Evolutionary conservation across 73 alveolate species (phyloP).

Genomic region (Tetrahymena thermophila): DNA sequence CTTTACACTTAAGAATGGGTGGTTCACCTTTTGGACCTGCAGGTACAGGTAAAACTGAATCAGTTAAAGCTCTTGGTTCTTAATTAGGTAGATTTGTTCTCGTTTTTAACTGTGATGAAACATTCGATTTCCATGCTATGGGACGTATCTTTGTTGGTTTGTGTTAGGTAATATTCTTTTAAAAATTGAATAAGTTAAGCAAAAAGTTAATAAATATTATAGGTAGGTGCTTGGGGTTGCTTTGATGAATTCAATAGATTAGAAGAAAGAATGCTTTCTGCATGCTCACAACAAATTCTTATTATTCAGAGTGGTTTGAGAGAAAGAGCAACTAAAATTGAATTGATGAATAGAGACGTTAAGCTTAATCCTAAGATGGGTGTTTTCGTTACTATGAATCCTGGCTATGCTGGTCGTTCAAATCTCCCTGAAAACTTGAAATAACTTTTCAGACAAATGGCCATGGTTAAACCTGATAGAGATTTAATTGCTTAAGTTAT

Average conservation of each 20-base stretch:
- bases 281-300: constrained; percentile 95
- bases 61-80: constrained; percentile 98
- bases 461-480: constrained; percentile 98
- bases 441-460: constrained; percentile 98
- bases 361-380: constrained; percentile 97
- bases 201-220: background rate
- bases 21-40: constrained; percentile 99
- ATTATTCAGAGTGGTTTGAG: constrained; percentile 96
- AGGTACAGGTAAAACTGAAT: constrained; percentile 99
- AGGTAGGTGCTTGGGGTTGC: constrained; percentile 99
- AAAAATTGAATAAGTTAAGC: background rate
- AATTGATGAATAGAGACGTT: constrained; percentile 93
- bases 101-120: constrained; percentile 99
- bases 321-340: constrained; percentile 87
- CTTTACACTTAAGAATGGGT: constrained; percentile 97
- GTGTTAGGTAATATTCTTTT: constrained; percentile 50
- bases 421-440: constrained; percentile 98
- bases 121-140: constrained; percentile 99
- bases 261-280: constrained; percentile 99
- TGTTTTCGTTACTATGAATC: constrained; percentile 99
- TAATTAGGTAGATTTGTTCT: constrained; percentile 96
- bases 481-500: constrained; percentile 97
- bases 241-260: constrained; percentile 95
- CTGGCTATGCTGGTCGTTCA: constrained; percentile 99
- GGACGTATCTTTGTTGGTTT: constrained; percentile 98